A percentile compares a stretch with the other conserved stretches of the same genome.
phyloP scores from a whole-genome alignment of 1,284 basidiomycete genomes.

The Melampsora larici-populina region DNA sequence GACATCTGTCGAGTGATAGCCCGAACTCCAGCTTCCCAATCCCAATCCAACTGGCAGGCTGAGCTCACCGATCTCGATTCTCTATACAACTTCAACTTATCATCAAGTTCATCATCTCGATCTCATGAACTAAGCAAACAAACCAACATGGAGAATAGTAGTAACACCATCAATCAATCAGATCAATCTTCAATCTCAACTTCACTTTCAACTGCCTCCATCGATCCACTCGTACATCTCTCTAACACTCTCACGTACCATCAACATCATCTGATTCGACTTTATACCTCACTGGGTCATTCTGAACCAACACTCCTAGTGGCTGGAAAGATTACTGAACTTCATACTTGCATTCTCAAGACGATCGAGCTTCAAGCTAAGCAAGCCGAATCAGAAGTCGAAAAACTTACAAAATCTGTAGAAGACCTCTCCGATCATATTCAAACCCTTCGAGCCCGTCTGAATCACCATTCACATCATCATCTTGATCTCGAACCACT shows the following conservation, averaged over 20 bases:
- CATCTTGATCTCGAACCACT: conserved; percentile 25
- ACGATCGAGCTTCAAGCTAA: conserved; percentile 29
- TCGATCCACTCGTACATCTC: conserved; percentile 30
- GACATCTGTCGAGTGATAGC: too few species aligned
- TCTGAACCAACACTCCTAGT: conserved; percentile 20
- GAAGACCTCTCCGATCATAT: conserved; percentile 25
- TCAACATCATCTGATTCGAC: conserved; percentile 28
- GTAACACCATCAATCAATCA: neutral
- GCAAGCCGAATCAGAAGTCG: conserved; percentile 30
- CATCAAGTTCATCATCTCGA: too few species aligned
- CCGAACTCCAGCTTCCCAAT: too few species aligned
- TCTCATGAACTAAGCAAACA: neutral
- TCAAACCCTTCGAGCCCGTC: conserved; percentile 6
- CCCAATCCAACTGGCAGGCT: too few species aligned
- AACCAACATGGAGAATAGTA: neutral
- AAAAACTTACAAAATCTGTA: conserved; percentile 12
- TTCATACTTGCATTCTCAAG: conserved; percentile 26
- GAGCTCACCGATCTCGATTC: too few species aligned
- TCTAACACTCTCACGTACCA: conserved; percentile 26
- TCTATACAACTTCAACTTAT: too few species aligned
- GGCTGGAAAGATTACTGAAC: conserved; percentile 28
- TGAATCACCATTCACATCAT: conserved; percentile 15
- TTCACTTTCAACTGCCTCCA: conserved; percentile 4
- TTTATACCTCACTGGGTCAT: conserved; percentile 38
- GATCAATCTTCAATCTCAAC: neutral